phyloP scores from a whole-genome alignment of 1,284 basidiomycete species.

The Neolentinus lepideus region DNA sequence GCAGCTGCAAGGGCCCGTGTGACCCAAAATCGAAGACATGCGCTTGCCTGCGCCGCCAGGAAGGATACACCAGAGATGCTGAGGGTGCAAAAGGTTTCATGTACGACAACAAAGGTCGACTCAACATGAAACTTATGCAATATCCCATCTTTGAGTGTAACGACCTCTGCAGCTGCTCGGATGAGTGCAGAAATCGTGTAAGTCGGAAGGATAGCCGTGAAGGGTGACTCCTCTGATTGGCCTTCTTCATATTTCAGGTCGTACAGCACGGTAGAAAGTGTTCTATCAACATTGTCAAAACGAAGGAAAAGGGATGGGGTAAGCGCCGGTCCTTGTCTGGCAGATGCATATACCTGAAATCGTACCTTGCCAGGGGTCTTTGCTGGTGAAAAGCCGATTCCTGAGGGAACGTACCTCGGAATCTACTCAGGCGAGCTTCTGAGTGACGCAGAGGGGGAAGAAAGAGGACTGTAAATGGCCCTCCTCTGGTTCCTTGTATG shows the following conservation, averaged over 20 bases:
- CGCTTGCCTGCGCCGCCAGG: constrained; percentile 57
- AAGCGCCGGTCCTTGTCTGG: constrained; percentile 12
- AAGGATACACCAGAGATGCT: constrained; percentile 24
- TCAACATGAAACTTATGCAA: constrained; percentile 34
- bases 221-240: background rate
- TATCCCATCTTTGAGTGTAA: constrained; percentile 87
- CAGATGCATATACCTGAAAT: background rate
- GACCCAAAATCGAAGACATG: constrained; percentile 64
- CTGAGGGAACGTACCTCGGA: constrained; percentile 68
- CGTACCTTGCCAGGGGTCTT: constrained; percentile 47
- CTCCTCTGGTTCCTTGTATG: constrained; percentile 1
- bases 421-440: constrained; percentile 83
- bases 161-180: constrained; percentile 71
- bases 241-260: constrained; percentile 40
- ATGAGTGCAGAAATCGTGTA: constrained; percentile 79
- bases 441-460: constrained; percentile 57
- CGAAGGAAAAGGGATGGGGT: constrained; percentile 80
- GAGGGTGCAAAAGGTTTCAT: constrained; percentile 43
- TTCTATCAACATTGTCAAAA: constrained; percentile 59
- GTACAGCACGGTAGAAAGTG: constrained; percentile 74
- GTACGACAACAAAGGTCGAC: constrained; percentile 52
- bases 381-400: constrained; percentile 57
- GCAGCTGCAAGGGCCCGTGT: constrained; percentile 69
- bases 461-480: constrained; percentile 53
- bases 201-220: constrained; percentile 14